Percentiles rank a stretch among this genome's conserved stretches.
Evolutionary conservation across 352 stramenopile species (phyloP).

Genomic region (Phytophthora meadii): DNA sequence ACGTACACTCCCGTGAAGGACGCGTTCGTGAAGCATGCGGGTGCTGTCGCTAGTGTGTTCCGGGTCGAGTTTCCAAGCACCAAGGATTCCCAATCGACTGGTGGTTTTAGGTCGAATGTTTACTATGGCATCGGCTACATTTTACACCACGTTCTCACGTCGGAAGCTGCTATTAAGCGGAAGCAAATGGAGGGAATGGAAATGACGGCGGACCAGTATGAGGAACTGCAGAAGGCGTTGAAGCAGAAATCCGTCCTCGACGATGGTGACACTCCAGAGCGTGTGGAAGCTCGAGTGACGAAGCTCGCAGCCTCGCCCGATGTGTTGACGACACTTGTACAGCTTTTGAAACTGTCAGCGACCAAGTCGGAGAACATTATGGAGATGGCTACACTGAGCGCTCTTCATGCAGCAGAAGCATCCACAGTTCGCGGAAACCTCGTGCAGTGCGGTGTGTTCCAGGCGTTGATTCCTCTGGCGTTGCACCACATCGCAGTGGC

Average conservation of each 20-base stretch:
- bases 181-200: constrained; percentile 97
- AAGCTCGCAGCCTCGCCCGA: constrained; percentile 54
- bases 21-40: constrained; percentile 63
- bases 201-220: constrained; percentile 97
- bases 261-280: constrained; percentile 87
- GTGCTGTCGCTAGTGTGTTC: constrained; percentile 75
- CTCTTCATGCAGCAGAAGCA: constrained; percentile 72
- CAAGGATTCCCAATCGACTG: constrained; percentile 39
- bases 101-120: constrained; percentile 81
- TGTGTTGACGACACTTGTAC: constrained; percentile 77
- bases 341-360: constrained; percentile 79
- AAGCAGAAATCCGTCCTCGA: constrained; percentile 95
- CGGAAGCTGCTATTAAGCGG: constrained; percentile 93
- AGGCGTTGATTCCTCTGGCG: constrained; percentile 72
- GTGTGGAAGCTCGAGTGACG: constrained; percentile 68
- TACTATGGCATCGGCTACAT: constrained; percentile 96
- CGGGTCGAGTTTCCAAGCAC: constrained; percentile 66
- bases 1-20: constrained; percentile 86
- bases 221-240: constrained; percentile 95
- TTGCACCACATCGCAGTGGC: constrained; percentile 47
- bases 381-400: constrained; percentile 77
- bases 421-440: constrained; percentile 72
- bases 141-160: constrained; percentile 94
- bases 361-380: constrained; percentile 82
- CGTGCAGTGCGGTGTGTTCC: constrained; percentile 83